Base-by-base conservation (phyloP, 129 eudicot genomes). In the Lactuca saligna region DNA sequence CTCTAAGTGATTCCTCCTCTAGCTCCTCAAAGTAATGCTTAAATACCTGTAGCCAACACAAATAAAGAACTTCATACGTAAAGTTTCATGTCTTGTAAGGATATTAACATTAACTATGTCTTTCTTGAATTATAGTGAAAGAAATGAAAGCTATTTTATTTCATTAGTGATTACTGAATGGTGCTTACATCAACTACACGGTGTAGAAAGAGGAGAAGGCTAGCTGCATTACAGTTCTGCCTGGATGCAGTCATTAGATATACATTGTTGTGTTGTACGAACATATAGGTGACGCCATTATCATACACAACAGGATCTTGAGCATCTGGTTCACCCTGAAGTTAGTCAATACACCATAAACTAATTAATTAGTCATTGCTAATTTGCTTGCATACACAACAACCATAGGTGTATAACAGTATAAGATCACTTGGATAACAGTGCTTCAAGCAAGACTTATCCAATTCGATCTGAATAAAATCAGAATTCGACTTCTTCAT, bases 1-100 rank as follows among this genome's bases (percentile, higher is more conserved):
- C 97, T 76, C 97, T 78, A 48, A 94, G 97, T 17, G 99, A 94
- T 80, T 94, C 99, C 88, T 94, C 99, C 85, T 94, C 99, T 75
- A 94, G 83, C 86, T 85, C 93, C 63, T 94, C 97, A 68, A 94
- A 94, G 78, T 94, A 94, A 81, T 90, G 91, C 83, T 82, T 90
- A 68, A 94, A 94, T 31, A 94, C 99, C 99, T 94, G 87, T 72
- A 61, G 66, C 25, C 66, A 76, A 65, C 61, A 76, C 56, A 33
- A 9, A 37, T 7, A 64, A 35, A 3, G 39, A 64, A 65, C 7
- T 56, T 58, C 14, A 67, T 12, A 49, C 32, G 16, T 54, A 10
- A 37, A 63, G n/a, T 3, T 39, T 65, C 7, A 41, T 7, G 57
- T 58, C 71, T 29, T 73, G 17, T 55, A 46, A 55, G 33, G 17